A percentile compares a stretch with the other conserved stretches of the same genome.
Conservation (phyloP, 345 rosid species). For the Aegle marmelos region DNA sequence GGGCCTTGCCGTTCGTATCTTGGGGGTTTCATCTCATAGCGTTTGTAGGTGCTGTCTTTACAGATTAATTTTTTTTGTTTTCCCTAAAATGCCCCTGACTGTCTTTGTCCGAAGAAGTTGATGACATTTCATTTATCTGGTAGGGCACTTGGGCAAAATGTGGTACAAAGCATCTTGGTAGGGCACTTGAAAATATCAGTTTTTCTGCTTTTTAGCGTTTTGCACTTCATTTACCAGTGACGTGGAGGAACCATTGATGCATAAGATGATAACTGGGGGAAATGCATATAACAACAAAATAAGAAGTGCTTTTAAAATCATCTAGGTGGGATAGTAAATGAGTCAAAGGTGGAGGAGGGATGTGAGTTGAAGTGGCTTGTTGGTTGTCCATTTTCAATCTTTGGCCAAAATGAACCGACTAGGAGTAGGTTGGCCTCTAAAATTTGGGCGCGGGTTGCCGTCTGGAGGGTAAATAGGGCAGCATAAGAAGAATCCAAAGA, state of each 20-base stretch:
- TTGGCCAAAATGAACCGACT: constrained; percentile 18
- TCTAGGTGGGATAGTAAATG: constrained; percentile 16
- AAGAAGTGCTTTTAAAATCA: neutral
- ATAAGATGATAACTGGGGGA: neutral
- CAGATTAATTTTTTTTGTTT: neutral
- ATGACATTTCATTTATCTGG: neutral
- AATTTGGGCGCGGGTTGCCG: constrained; percentile 7
- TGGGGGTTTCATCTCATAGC: neutral
- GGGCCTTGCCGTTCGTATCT: neutral
- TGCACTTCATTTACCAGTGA: neutral
- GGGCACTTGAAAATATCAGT: neutral
- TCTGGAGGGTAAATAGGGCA: neutral
- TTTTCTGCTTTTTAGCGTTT: neutral
- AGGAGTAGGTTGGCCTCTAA: neutral
- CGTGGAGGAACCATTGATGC: neutral
- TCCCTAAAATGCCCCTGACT: constrained; percentile 5
- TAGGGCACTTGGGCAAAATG: neutral
- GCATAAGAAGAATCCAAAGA: constrained; percentile 19
- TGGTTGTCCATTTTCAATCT: constrained; percentile 10
- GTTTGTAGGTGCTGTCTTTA: neutral
- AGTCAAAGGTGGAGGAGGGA: neutral
- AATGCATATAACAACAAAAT: neutral
- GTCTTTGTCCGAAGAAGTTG: neutral
- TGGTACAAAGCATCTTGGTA: neutral
- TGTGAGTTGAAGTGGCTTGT: neutral